A percentile compares a stretch with the other conserved stretches of the same genome.
These are phyloP conservation scores for Amanita jacksonii DNA, from an alignment of 768 basidiomycete species.

Conservation along the genomic window DNA sequence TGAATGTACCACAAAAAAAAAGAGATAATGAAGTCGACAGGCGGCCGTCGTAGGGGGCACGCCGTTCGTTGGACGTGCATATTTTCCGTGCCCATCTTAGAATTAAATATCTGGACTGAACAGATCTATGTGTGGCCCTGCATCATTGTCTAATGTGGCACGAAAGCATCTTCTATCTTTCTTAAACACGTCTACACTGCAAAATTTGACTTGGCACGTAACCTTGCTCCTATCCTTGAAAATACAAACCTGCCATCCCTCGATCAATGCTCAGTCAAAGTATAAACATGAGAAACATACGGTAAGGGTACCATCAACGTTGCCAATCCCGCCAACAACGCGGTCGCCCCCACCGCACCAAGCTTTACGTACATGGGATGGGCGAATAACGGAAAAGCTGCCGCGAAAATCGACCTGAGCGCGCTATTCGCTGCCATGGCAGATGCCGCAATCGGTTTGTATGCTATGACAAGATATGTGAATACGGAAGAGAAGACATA, in stretches of 20 bases:
- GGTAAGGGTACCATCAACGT: conserved; percentile 53
- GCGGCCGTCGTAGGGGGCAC: too few species aligned
- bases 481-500: conserved; percentile 65
- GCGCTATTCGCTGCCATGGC: conserved; percentile 62
- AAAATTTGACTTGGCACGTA: conserved; percentile 17
- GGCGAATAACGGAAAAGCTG: conserved; percentile 54
- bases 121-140: too few species aligned
- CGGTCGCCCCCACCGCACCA: conserved; percentile 64
- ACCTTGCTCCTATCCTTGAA: conserved; percentile 16
- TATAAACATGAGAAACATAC: conserved; percentile 23
- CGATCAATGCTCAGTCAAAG: neutral
- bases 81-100: too few species aligned
- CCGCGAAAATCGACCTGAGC: conserved; percentile 51
- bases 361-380: conserved; percentile 60
- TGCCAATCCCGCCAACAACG: conserved; percentile 57
- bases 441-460: conserved; percentile 56
- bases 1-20: too few species aligned
- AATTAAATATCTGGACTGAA: too few species aligned
- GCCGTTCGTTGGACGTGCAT: too few species aligned
- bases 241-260: conserved; percentile 18
- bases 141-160: too few species aligned
- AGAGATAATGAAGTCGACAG: too few species aligned
- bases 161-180: too few species aligned
- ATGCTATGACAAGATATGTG: conserved; percentile 62
- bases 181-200: conserved; percentile 5